These are phyloP conservation scores for Eucalyptus fibrosa DNA, from an alignment of 345 rosid species.

Conservation along the genomic window DNA sequence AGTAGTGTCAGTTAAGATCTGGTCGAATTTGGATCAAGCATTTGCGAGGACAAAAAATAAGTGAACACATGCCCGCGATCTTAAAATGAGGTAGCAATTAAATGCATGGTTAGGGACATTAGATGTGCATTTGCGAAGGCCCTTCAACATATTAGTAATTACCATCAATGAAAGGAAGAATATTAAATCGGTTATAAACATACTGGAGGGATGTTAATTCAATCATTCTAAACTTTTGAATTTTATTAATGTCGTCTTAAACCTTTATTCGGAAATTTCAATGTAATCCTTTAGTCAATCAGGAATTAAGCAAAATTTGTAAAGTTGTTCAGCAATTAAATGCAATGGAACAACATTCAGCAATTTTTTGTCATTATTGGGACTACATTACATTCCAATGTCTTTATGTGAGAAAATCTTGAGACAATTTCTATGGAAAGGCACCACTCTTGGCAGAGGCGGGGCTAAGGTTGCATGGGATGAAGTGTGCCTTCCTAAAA, in stretches of 20 bases:
- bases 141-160: rapidly evolving
- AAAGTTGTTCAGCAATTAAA: no score
- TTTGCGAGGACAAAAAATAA: neutral
- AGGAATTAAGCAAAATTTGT: no score
- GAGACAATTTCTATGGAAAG: no score
- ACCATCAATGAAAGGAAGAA: rapidly evolving
- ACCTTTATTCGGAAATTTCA: rapidly evolving
- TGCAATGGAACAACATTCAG: no score
- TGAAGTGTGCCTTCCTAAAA: no score
- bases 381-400: no score
- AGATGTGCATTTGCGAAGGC: rapidly evolving
- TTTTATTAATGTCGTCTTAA: neutral
- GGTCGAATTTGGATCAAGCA: neutral
- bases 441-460: no score
- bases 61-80: neutral
- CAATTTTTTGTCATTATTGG: no score
- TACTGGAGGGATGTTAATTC: rapidly evolving
- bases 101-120: neutral
- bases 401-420: no score
- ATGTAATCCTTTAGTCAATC: neutral
- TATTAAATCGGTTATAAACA: no score
- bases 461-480: no score
- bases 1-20: neutral
- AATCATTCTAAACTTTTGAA: no score
- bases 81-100: neutral